These are phyloP conservation scores for Typha latifolia DNA, from an alignment of 176 grass and related monocot genomes.

Conservation along the genomic window DNA sequence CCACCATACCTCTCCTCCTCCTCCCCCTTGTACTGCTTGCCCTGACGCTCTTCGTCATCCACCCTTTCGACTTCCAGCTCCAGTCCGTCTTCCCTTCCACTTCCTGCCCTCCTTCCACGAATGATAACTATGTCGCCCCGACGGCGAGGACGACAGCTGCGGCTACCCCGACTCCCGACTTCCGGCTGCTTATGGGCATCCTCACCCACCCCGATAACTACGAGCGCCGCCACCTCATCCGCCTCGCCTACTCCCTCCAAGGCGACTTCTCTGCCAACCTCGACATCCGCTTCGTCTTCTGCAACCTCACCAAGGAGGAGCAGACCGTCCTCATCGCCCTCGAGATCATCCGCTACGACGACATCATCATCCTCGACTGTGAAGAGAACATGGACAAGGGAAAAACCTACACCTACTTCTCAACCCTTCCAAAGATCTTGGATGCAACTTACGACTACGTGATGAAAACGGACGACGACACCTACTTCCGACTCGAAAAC, in stretches of 20 bases:
- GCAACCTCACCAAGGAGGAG: slow-evolving; percentile 53
- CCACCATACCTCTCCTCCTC: background rate
- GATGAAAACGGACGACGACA: slow-evolving; percentile 87
- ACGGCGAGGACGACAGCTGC: background rate
- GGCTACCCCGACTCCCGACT: slow-evolving; percentile 6
- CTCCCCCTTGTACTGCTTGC: background rate
- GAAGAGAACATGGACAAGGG: slow-evolving; percentile 72
- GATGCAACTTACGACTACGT: slow-evolving; percentile 42
- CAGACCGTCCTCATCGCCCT: slow-evolving; percentile 45
- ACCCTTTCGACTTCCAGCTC: background rate
- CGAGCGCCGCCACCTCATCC: slow-evolving; percentile 58
- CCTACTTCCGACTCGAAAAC: slow-evolving; percentile 41
- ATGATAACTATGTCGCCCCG: background rate
- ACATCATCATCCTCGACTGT: slow-evolving; percentile 61
- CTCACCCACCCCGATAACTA: slow-evolving; percentile 38
- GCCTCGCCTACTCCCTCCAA: slow-evolving; percentile 52
- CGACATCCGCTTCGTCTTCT: slow-evolving; percentile 68
- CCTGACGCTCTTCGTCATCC: background rate
- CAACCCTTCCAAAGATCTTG: slow-evolving; percentile 20
- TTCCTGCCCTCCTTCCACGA: background rate
- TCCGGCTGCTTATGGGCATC: slow-evolving; percentile 19
- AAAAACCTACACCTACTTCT: slow-evolving; percentile 72
- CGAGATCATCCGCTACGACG: slow-evolving; percentile 38
- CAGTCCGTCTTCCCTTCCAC: background rate
- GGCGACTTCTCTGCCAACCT: slow-evolving; percentile 13